phyloP scores from a whole-genome alignment of 1,139 yeast genomes.

The Cylindricascospora bacillispora region DNA sequence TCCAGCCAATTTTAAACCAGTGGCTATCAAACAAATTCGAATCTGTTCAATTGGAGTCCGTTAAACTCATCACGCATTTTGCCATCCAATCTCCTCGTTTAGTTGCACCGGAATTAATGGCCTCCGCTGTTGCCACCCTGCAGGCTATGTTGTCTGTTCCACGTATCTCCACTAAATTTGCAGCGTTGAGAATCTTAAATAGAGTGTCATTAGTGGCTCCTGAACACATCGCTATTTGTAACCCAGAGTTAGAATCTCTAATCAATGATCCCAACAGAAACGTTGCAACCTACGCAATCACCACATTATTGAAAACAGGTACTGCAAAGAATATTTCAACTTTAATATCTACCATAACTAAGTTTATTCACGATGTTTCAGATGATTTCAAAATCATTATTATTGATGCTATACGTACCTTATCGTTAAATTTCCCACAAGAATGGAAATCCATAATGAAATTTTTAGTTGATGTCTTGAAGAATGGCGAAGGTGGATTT shows the following conservation, averaged over 20 bases:
- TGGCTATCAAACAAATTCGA: constrained; percentile 78
- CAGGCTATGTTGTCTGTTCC: constrained; percentile 79
- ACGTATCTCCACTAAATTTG: constrained; percentile 78
- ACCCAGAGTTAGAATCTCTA: constrained; percentile 70
- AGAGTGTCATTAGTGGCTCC: constrained; percentile 75
- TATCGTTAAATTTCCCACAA: constrained; percentile 86
- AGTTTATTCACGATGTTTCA: constrained; percentile 84
- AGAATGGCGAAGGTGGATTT: constrained; percentile 78
- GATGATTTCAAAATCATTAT: constrained; percentile 94
- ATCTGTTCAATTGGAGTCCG: constrained; percentile 89
- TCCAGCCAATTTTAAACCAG: constrained; percentile 52
- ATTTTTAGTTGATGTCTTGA: constrained; percentile 72
- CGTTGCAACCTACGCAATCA: constrained; percentile 96
- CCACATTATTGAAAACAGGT: constrained; percentile 90
- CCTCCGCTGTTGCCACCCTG: constrained; percentile 54
- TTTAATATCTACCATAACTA: constrained; percentile 74
- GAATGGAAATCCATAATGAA: constrained; percentile 74
- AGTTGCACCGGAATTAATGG: constrained; percentile 50
- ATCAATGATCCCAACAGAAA: constrained; percentile 84
- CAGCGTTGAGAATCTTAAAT: constrained; percentile 84
- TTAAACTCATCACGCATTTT: constrained; percentile 61
- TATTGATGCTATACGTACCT: constrained; percentile 84
- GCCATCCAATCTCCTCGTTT: constrained; percentile 30
- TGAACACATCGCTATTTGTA: constrained; percentile 58
- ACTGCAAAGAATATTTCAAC: constrained; percentile 85